Evolutionary conservation across 2,329 filamentous ascomycete species (phyloP).

Genomic region (Apiospora koreana): DNA sequence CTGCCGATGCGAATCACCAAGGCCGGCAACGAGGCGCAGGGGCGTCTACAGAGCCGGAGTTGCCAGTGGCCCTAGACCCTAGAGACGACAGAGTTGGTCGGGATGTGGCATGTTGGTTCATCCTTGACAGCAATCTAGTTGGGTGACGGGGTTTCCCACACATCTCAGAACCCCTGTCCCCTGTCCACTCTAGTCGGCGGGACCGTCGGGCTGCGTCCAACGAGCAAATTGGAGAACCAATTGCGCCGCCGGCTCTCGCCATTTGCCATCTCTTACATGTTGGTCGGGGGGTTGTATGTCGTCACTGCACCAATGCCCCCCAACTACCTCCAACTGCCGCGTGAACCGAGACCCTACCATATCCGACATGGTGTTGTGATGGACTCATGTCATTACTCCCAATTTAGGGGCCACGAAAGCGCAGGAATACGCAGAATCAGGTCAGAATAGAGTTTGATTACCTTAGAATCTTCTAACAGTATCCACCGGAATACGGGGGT

Average conservation of each 20-base stretch:
- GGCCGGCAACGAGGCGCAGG: not conserved
- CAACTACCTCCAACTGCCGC: too few species aligned
- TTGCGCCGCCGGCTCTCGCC: not conserved
- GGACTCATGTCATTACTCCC: too few species aligned
- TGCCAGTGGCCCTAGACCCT: not conserved
- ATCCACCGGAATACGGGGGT: not conserved
- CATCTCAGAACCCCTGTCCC: not conserved
- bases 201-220: not conserved
- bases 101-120: not conserved
- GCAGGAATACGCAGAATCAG: not conserved
- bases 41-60: not conserved
- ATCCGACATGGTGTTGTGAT: not conserved
- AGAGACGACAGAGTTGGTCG: not conserved
- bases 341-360: not conserved
- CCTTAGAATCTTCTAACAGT: conserved; percentile 4
- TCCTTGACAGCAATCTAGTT: not conserved
- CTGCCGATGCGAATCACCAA: not conserved
- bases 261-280: not conserved
- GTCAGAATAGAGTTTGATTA: conserved; percentile 9
- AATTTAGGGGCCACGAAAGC: not conserved
- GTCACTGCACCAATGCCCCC: too few species aligned
- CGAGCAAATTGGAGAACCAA: not conserved
- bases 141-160: not conserved
- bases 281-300: too few species aligned
- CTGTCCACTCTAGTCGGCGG: not conserved